Evolutionary conservation across 345 rosid species (phyloP).

Genomic region (Turnera subulata): DNA sequence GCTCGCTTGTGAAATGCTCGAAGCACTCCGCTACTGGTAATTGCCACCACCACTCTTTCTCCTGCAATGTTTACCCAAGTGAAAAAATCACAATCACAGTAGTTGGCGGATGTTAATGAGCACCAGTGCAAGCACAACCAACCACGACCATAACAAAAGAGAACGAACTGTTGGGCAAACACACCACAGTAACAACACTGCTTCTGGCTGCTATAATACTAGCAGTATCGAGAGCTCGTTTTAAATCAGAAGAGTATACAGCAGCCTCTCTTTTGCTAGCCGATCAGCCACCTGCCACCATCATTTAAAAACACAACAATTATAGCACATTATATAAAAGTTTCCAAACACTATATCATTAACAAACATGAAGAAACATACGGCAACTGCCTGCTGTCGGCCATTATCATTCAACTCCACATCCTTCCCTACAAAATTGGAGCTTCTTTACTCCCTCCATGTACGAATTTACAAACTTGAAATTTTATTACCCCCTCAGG

Average conservation of each 20-base stretch:
- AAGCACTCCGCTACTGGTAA: neutral
- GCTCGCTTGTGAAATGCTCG: slow-evolving; percentile 10
- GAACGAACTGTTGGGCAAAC: neutral
- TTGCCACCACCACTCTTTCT: neutral
- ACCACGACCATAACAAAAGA: no score
- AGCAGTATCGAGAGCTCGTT: slow-evolving; percentile 11
- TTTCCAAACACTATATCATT: neutral
- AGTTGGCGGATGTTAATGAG: no score
- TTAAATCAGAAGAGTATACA: slow-evolving; percentile 7
- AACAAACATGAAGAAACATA: neutral
- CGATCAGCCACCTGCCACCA: slow-evolving; percentile 8
- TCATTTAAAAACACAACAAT: neutral
- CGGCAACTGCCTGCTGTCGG: slow-evolving; percentile 17
- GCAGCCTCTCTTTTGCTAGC: slow-evolving; percentile 1
- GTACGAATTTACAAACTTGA: no score
- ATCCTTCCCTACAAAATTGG: slow-evolving; percentile 17
- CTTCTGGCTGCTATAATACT: neutral
- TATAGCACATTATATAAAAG: neutral
- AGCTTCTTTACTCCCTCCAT: no score
- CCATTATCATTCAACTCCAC: slow-evolving; percentile 23
- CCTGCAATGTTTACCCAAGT: no score
- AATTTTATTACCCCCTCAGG: no score
- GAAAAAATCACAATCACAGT: no score
- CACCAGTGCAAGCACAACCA: no score
- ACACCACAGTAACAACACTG: neutral